Percentiles rank a stretch among this genome's conserved stretches.
Evolutionary conservation across 495 filamentous ascomycete species (phyloP).

Genomic region (Daldinia bambusicola): DNA sequence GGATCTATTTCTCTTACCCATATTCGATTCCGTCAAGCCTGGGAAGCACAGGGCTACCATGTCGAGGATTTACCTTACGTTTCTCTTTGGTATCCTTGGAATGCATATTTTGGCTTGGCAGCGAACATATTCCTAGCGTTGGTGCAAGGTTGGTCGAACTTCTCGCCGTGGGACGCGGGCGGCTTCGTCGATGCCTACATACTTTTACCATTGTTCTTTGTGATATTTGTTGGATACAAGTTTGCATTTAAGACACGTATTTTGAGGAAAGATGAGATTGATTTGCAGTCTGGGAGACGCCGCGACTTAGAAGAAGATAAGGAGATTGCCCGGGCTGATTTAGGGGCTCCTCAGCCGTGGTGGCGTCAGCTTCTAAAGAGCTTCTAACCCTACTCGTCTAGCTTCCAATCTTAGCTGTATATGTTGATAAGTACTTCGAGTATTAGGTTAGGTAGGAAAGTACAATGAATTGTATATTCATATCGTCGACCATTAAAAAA

Average conservation of each 20-base stretch:
- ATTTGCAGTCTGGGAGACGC: conserved; percentile 68
- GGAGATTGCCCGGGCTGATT: conserved; percentile 33
- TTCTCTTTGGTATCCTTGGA: conserved; percentile 69
- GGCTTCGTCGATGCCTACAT: conserved; percentile 76
- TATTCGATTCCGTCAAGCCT: conserved; percentile 71
- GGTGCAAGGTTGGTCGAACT: conserved; percentile 68
- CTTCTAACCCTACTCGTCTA: conserved; percentile 15
- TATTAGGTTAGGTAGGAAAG: neutral
- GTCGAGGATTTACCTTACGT: conserved; percentile 66
- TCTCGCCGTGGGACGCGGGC: conserved; percentile 65
- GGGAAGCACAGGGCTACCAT: conserved; percentile 65
- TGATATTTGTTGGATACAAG: conserved; percentile 70
- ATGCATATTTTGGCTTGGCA: conserved; percentile 67
- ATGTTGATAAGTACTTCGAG: too few species aligned
- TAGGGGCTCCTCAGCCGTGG: conserved; percentile 28
- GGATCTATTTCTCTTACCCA: conserved; percentile 71
- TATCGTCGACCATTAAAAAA: too few species aligned
- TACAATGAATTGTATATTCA: too few species aligned
- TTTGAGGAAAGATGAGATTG: conserved; percentile 64
- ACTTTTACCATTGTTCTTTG: conserved; percentile 69
- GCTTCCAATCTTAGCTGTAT: neutral
- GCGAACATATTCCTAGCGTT: conserved; percentile 72
- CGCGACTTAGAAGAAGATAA: conserved; percentile 56
- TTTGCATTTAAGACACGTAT: conserved; percentile 66
- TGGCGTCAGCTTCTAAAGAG: conserved; percentile 44